Percentiles rank a stretch among this genome's conserved stretches.
phyloP scores from a whole-genome alignment of 352 stramenopile species.

The Phytophthora quininea region DNA sequence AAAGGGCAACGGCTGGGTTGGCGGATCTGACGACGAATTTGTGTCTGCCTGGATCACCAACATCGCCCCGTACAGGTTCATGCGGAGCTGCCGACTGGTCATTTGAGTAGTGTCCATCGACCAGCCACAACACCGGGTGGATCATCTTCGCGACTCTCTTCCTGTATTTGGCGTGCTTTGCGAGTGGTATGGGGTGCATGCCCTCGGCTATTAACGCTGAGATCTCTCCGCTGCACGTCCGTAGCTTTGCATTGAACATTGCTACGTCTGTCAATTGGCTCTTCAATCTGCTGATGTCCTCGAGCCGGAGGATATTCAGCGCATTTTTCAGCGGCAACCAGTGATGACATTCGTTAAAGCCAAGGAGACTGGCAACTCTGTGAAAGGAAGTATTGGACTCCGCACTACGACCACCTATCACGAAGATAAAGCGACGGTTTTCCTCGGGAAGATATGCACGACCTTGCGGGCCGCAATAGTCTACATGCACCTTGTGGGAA shows the following conservation, averaged over 20 bases:
- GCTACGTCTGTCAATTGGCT: conserved; percentile 94
- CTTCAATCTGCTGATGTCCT: conserved; percentile 92
- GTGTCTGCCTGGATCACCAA: conserved; percentile 35
- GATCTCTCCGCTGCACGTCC: conserved; percentile 92
- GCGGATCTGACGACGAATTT: conserved; percentile 15
- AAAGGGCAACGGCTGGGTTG: not conserved
- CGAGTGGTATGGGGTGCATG: conserved; percentile 85
- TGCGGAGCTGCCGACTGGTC: conserved; percentile 41
- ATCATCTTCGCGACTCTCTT: conserved; percentile 73
- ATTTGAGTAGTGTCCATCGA: conserved; percentile 54
- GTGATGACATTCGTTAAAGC: too few relatives aligned
- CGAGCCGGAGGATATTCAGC: conserved; percentile 92
- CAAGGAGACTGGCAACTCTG: too few relatives aligned
- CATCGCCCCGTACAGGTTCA: conserved; percentile 14
- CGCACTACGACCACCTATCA: too few relatives aligned
- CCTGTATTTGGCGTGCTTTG: conserved; percentile 78
- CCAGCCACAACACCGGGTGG: conserved; percentile 44
- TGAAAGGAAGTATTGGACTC: too few relatives aligned
- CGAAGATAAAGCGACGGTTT: too few relatives aligned
- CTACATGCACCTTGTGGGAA: too few relatives aligned
- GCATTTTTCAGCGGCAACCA: conserved; percentile 8
- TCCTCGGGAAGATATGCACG: too few relatives aligned
- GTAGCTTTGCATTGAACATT: conserved; percentile 87
- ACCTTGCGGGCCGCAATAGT: too few relatives aligned
- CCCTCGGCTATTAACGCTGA: conserved; percentile 96